Conservation (phyloP, 345 rosid genomes). For the Corchorus capsularis region DNA sequence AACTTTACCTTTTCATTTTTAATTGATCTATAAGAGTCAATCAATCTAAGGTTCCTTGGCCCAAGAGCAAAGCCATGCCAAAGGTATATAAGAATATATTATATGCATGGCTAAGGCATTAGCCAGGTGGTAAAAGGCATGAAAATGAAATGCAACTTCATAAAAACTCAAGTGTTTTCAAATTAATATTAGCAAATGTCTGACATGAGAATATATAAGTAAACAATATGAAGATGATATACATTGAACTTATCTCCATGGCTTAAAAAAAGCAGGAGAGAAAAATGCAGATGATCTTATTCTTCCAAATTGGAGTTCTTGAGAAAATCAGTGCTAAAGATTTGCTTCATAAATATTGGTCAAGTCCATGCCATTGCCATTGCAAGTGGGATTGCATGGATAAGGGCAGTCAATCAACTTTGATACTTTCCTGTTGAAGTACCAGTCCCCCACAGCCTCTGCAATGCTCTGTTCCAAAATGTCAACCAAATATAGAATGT, state of each 20-base stretch:
- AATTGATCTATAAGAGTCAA: background rate
- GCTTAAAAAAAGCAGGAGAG: no score
- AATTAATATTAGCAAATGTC: no score
- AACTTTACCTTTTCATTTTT: background rate
- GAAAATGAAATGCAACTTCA: background rate
- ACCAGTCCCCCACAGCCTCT: constrained; percentile 89
- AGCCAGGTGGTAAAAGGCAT: background rate
- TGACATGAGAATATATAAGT: no score
- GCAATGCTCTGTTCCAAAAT: constrained; percentile 68
- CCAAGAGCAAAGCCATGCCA: background rate
- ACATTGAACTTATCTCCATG: background rate
- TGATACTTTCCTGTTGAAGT: constrained; percentile 52
- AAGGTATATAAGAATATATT: no score
- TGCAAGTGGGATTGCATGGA: constrained; percentile 90
- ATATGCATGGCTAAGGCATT: background rate
- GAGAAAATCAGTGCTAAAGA: no score
- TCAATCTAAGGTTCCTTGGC: background rate
- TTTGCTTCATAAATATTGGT: constrained; percentile 26
- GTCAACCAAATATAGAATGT: no score
- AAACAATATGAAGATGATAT: no score
- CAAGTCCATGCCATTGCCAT: constrained; percentile 49
- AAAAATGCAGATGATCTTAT: no score
- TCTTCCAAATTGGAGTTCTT: background rate
- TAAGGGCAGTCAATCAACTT: constrained; percentile 84
- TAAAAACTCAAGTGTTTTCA: background rate